A percentile compares a stretch with the other conserved stretches of the same genome.
Conservation (phyloP, 2,329 filamentous ascomycete species). For the Aspergillus brasiliensis region DNA sequence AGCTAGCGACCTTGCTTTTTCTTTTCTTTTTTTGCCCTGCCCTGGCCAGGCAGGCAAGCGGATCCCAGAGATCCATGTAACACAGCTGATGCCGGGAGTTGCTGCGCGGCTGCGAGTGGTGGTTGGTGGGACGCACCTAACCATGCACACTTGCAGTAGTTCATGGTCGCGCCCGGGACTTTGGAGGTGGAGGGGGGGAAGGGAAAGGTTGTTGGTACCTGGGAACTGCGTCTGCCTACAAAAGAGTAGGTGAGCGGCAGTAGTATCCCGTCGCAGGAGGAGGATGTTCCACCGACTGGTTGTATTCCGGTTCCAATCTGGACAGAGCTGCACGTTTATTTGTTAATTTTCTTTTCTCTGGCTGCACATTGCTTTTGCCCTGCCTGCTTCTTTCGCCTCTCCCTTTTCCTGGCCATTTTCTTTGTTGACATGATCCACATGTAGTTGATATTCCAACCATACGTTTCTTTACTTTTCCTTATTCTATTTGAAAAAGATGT, state of each 20-base stretch:
- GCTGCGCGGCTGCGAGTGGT: slow-evolving; percentile 11
- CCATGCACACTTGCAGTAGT: slow-evolving; percentile 25
- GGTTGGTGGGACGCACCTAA: slow-evolving; percentile 20
- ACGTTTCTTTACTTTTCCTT: background rate
- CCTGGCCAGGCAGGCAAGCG: background rate
- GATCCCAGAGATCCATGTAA: background rate
- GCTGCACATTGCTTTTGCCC: background rate
- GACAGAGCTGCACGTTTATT: slow-evolving; percentile 20
- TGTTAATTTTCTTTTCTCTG: slow-evolving; percentile 7
- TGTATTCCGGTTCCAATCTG: background rate
- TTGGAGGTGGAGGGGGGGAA: too few relatives aligned
- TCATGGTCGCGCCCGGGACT: slow-evolving; percentile 11
- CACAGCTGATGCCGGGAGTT: slow-evolving; percentile 6
- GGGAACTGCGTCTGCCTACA: background rate
- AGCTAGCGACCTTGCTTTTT: slow-evolving; percentile 1
- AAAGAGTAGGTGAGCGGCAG: background rate
- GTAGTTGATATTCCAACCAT: slow-evolving; percentile 1
- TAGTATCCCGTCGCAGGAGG: background rate
- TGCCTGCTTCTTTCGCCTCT: slow-evolving; percentile 1
- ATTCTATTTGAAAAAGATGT: background rate
- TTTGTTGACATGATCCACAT: slow-evolving; percentile 1
- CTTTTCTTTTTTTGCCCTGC: background rate
- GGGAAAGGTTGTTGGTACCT: background rate
- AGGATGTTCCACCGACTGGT: background rate
- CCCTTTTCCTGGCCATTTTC: slow-evolving; percentile 1